These are phyloP conservation scores for Excoecaria agallocha DNA, from an alignment of 345 rosid genomes.

Conservation along the genomic window DNA sequence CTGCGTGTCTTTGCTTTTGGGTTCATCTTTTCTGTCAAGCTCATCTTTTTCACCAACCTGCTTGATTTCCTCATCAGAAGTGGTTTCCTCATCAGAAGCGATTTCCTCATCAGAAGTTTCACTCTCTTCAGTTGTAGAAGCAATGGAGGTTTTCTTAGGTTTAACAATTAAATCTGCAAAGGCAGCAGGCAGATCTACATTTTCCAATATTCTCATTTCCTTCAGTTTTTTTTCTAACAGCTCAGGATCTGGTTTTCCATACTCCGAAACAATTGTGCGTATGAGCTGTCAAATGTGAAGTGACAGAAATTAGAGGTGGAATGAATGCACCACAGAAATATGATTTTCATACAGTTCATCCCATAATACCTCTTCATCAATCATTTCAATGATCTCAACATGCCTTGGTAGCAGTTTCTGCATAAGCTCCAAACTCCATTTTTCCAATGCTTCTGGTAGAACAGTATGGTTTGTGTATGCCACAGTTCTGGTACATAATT, in stretches of 20 bases:
- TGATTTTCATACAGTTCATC: constrained; percentile 16
- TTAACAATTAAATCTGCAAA: constrained; percentile 62
- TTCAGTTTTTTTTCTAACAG: constrained; percentile 57
- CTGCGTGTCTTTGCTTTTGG: constrained; percentile 11
- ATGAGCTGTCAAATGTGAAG: constrained; percentile 47
- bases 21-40: constrained; percentile 13
- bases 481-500: constrained; percentile 48
- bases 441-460: constrained; percentile 82
- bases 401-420: constrained; percentile 73
- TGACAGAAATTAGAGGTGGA: constrained; percentile 17
- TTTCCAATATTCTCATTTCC: constrained; percentile 77
- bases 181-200: constrained; percentile 62
- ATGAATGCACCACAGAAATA: not conserved
- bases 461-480: constrained; percentile 90
- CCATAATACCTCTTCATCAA: constrained; percentile 67
- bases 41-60: constrained; percentile 23
- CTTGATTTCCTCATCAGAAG: constrained; percentile 28
- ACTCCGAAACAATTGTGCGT: constrained; percentile 54
- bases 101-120: constrained; percentile 30
- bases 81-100: constrained; percentile 7
- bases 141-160: constrained; percentile 35
- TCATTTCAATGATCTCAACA: constrained; percentile 72
- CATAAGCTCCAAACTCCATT: constrained; percentile 86
- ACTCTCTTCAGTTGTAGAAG: constrained; percentile 27
- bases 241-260: constrained; percentile 49